Evolutionary conservation across 495 filamentous ascomycete genomes (phyloP).

Genomic region (Podospora pseudoanserina): DNA sequence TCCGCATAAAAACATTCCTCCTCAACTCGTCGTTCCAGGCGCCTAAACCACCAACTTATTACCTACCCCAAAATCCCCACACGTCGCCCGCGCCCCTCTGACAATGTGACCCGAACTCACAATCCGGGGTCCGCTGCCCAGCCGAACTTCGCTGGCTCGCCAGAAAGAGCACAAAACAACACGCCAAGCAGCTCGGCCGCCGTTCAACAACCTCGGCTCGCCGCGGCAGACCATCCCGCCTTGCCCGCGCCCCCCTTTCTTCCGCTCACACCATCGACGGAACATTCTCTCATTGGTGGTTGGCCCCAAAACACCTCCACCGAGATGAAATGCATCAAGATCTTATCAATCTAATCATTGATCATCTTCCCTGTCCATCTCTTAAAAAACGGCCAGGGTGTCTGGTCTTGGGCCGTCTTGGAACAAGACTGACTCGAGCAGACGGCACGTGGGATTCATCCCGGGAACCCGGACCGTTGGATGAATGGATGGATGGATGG

Average conservation of each 20-base stretch:
- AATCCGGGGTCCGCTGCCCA: background rate
- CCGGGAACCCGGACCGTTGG: background rate
- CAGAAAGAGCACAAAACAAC: no score
- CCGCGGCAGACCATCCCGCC: background rate
- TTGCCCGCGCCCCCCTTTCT: background rate
- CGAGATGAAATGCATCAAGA: background rate
- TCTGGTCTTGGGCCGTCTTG: background rate
- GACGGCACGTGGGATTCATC: background rate
- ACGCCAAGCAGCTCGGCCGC: background rate
- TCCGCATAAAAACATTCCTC: background rate
- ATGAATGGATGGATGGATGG: background rate
- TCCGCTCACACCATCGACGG: background rate
- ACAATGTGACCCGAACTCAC: background rate
- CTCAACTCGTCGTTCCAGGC: background rate
- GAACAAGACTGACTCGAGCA: background rate
- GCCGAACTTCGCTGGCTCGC: no score
- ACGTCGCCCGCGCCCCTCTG: background rate
- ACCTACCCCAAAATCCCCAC: background rate
- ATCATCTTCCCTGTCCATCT: background rate
- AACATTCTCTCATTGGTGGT: background rate
- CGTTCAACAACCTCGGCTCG: background rate
- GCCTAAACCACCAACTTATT: background rate
- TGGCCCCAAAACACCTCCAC: background rate
- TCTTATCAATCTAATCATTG: constrained; percentile 6
- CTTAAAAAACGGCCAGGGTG: background rate